These are phyloP conservation scores for Castanea crenata DNA, from an alignment of 306 rosid genomes.

Conservation along the genomic window DNA sequence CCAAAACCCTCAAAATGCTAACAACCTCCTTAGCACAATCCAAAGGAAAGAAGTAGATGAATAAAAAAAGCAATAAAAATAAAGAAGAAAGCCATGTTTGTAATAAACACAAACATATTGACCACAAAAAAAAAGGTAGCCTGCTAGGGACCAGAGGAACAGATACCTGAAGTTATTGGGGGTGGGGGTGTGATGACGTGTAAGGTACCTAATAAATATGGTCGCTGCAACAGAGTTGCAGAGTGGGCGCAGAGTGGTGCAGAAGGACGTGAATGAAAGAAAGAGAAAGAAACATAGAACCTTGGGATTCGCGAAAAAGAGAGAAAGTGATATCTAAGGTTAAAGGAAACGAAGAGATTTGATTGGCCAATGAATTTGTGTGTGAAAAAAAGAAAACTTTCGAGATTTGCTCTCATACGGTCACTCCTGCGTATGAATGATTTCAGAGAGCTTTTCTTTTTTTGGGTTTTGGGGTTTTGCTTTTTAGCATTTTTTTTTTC, in stretches of 20 bases:
- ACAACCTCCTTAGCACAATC: slow-evolving; percentile 8
- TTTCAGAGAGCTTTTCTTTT: not conserved
- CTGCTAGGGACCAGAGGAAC: not conserved
- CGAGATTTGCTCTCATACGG: not conserved
- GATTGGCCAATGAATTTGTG: not conserved
- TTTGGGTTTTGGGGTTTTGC: not conserved
- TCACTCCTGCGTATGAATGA: not conserved
- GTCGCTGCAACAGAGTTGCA: not conserved
- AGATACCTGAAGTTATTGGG: not conserved
- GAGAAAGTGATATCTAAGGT: not conserved
- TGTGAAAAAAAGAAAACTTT: not conserved
- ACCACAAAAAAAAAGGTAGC: too few species aligned
- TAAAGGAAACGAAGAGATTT: not conserved
- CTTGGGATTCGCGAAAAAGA: slow-evolving; percentile 18
- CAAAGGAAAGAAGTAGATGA: not conserved
- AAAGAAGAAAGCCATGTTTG: not conserved
- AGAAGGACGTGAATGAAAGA: not conserved
- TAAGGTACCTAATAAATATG: not conserved
- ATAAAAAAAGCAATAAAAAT: not conserved
- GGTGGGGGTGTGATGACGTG: not conserved
- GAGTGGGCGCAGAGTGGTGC: not conserved
- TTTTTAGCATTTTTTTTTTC: not conserved
- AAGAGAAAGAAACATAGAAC: not conserved
- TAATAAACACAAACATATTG: not conserved
- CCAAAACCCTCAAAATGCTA: not conserved